Evolutionary conservation across 2,329 filamentous ascomycete genomes (phyloP).

Genomic region (Davidsoniella virescens): DNA sequence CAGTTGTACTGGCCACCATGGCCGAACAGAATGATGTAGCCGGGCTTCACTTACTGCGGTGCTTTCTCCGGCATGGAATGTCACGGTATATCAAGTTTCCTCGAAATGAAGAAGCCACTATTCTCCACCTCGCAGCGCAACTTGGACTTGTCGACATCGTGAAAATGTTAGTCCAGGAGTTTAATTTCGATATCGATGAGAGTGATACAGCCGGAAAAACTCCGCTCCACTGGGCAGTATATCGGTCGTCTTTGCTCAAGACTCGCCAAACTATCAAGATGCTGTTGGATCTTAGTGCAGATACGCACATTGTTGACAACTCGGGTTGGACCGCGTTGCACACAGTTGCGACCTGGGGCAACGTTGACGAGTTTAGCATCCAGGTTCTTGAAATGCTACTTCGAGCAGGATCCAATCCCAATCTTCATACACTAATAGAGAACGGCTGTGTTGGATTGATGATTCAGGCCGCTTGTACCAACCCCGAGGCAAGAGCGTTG

Average conservation of each 20-base stretch:
- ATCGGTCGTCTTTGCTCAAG: background rate
- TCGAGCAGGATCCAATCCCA: slow-evolving; percentile 6
- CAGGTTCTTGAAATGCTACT: slow-evolving; percentile 2
- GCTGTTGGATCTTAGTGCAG: slow-evolving; percentile 5
- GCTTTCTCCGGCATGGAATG: no score
- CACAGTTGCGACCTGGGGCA: slow-evolving; percentile 2
- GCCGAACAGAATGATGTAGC: background rate
- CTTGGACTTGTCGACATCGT: slow-evolving; percentile 6
- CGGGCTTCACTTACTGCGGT: background rate
- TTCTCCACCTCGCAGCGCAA: slow-evolving; percentile 6
- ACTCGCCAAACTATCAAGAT: slow-evolving; percentile 6
- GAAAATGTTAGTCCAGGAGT: slow-evolving; percentile 2
- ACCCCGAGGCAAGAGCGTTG: background rate
- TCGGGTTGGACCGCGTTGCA: slow-evolving; percentile 6
- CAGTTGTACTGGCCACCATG: slow-evolving; percentile 3
- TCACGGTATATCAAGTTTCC: no score
- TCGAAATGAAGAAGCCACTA: background rate
- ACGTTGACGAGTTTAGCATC: background rate
- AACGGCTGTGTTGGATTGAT: slow-evolving; percentile 3
- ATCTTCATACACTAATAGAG: background rate
- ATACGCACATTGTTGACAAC: slow-evolving; percentile 5
- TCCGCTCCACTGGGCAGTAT: slow-evolving; percentile 6
- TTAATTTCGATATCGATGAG: slow-evolving; percentile 5
- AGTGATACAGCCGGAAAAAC: slow-evolving; percentile 2
- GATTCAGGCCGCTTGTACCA: background rate